phyloP scores from a whole-genome alignment of 139 green algal genomes.

The Protoeuglena noctilucae region DNA sequence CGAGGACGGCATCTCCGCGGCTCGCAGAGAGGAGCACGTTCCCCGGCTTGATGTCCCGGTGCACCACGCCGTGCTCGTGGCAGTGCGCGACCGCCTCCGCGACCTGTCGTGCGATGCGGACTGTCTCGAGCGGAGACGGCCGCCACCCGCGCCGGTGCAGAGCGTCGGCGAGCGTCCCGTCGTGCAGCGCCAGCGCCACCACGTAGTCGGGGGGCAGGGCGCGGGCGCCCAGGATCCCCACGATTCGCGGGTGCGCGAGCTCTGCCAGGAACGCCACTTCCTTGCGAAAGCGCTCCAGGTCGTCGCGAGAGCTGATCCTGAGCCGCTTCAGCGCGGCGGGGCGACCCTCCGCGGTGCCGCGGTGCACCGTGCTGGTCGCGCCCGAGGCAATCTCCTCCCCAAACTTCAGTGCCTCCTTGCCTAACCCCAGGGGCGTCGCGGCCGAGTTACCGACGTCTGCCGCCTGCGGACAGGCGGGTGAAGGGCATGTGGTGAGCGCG shows the following conservation, averaged over 20 bases:
- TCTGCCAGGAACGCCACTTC: slow-evolving; percentile 39
- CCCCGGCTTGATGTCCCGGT: slow-evolving; percentile 36
- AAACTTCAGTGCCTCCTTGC: slow-evolving; percentile 2
- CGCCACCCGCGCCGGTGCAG: slow-evolving; percentile 47
- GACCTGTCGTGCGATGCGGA: slow-evolving; percentile 28
- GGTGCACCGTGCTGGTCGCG: slow-evolving; percentile 25
- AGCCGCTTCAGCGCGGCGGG: slow-evolving; percentile 56
- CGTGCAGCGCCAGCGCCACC: slow-evolving; percentile 42
- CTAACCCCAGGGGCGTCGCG: slow-evolving; percentile 12
- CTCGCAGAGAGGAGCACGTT: slow-evolving; percentile 26
- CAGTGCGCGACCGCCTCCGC: slow-evolving; percentile 26
- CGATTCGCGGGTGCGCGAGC: slow-evolving; percentile 24
- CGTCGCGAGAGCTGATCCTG: slow-evolving; percentile 25
- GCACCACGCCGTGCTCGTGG: slow-evolving; percentile 24
- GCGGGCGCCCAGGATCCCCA: slow-evolving; percentile 34
- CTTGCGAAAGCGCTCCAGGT: slow-evolving; percentile 47
- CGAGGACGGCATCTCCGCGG: slow-evolving; percentile 10
- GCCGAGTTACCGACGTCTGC: slow-evolving; percentile 10
- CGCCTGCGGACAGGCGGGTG: neutral
- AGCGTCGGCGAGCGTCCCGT: slow-evolving; percentile 20
- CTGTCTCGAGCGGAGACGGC: slow-evolving; percentile 15
- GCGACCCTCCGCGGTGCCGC: slow-evolving; percentile 3
- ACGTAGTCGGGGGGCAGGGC: slow-evolving; percentile 54
- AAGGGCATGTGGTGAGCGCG: neutral
- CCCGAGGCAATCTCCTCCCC: slow-evolving; percentile 10